phyloP scores from a whole-genome alignment of 305 asterid species.

The Fraxinus sp. region DNA sequence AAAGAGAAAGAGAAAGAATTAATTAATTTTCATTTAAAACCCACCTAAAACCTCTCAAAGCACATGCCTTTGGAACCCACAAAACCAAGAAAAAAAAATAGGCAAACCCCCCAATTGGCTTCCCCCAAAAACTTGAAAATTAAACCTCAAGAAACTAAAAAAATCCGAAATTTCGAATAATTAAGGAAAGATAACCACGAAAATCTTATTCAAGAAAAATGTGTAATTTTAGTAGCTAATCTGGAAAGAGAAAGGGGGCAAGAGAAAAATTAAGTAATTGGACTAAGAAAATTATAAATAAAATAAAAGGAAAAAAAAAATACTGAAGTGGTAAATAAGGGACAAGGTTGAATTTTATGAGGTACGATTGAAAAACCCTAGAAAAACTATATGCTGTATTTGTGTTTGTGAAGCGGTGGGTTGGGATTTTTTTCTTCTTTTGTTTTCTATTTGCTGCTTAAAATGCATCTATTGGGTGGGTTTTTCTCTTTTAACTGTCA shows the following conservation, averaged over 20 bases:
- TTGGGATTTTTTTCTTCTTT: not conserved
- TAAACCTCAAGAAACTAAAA: not conserved
- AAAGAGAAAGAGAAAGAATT: not conserved
- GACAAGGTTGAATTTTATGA: not conserved
- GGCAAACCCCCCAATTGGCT: not conserved
- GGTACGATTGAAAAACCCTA: not conserved
- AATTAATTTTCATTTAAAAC: not conserved
- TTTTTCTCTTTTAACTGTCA: not conserved
- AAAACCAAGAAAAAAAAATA: not conserved
- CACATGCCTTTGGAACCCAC: slow-evolving; percentile 3
- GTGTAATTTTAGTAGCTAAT: not conserved
- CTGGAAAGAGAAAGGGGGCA: not conserved
- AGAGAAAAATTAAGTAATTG: not conserved
- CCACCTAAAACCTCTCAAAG: slow-evolving; percentile 4
- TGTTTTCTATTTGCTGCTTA: not conserved
- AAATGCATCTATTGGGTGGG: slow-evolving; percentile 9
- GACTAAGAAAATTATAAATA: not conserved
- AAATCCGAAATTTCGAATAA: not conserved
- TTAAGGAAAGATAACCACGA: not conserved
- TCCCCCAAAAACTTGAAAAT: not conserved
- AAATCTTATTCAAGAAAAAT: not conserved
- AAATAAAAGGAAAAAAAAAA: not conserved
- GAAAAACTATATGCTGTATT: not conserved
- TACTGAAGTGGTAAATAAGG: not conserved
- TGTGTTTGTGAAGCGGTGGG: not conserved